Conservation (phyloP, 495 filamentous ascomycete species). For the Chaetomidium leptoderma region DNA sequence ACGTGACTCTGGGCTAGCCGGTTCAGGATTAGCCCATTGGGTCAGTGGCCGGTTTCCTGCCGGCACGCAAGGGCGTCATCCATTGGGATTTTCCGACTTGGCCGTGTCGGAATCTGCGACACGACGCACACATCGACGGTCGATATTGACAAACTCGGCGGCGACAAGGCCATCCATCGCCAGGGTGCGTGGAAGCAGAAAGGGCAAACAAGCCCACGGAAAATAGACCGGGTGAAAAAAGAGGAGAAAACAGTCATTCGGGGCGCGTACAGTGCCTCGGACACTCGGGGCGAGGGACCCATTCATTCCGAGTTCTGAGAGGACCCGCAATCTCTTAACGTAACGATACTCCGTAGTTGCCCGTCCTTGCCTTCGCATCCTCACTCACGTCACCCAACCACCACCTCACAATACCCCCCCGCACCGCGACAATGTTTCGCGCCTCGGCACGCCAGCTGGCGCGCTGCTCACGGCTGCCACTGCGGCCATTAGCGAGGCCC, state of each 20-base stretch:
- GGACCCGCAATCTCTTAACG: conserved; percentile 7
- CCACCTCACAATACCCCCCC: not conserved
- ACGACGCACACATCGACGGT: not conserved
- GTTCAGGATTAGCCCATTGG: not conserved
- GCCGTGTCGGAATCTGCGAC: not conserved
- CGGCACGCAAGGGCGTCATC: not conserved
- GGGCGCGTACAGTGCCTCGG: not conserved
- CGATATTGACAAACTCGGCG: not conserved
- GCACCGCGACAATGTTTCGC: conserved; percentile 29
- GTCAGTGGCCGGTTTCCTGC: not conserved
- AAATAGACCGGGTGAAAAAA: not conserved
- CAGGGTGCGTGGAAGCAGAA: conserved; percentile 8
- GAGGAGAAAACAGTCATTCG: not conserved
- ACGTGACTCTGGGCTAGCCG: conserved; percentile 1
- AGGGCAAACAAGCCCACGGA: conserved; percentile 9
- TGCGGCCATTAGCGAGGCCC: conserved; percentile 24
- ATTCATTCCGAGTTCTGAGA: conserved; percentile 2
- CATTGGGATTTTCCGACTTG: conserved; percentile 12
- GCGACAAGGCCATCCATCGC: conserved; percentile 10
- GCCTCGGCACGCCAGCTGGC: conserved; percentile 30
- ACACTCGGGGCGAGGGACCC: not conserved
- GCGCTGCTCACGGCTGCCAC: conserved; percentile 24
- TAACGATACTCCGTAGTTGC: not conserved
- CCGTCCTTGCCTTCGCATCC: not conserved
- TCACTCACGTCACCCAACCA: conserved; percentile 9